These are phyloP conservation scores for Entamoeba moshkovskii DNA, from an alignment of 208 protist species.

Conservation along the genomic window DNA sequence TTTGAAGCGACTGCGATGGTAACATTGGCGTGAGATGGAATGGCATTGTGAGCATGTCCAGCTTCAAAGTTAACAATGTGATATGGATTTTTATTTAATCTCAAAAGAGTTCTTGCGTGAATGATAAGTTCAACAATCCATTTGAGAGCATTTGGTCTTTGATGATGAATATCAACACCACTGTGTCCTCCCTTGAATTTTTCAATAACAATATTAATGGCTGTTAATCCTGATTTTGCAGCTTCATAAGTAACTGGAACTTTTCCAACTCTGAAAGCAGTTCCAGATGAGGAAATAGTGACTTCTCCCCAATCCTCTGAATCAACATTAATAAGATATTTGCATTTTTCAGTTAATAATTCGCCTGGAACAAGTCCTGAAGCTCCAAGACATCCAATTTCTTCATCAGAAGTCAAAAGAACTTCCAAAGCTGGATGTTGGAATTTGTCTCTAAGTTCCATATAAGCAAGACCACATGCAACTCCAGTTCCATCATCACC, in stretches of 20 bases:
- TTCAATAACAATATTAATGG: neutral
- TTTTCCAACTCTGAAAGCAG: constrained; percentile 11
- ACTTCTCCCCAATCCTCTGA: constrained; percentile 27
- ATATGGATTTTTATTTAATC: neutral
- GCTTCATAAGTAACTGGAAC: neutral
- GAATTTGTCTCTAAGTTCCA: neutral
- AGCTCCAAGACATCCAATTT: constrained; percentile 25
- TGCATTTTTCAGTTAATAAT: neutral
- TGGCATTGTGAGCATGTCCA: constrained; percentile 22
- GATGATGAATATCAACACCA: constrained; percentile 24
- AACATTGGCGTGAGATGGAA: neutral
- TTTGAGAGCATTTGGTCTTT: constrained; percentile 23
- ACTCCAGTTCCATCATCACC: constrained; percentile 24
- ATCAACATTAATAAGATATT: constrained; percentile 32
- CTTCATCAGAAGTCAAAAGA: constrained; percentile 27
- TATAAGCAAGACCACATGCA: constrained; percentile 6
- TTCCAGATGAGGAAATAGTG: constrained; percentile 23
- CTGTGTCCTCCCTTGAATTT: constrained; percentile 21
- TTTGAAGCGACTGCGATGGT: neutral
- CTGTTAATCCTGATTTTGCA: neutral
- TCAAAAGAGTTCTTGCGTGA: neutral
- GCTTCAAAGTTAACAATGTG: neutral
- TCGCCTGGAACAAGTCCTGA: neutral
- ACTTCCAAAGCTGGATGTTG: constrained; percentile 17
- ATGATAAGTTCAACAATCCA: neutral